phyloP scores from a whole-genome alignment of 2,329 filamentous ascomycete genomes.

The Colletotrichum noveboracense region DNA sequence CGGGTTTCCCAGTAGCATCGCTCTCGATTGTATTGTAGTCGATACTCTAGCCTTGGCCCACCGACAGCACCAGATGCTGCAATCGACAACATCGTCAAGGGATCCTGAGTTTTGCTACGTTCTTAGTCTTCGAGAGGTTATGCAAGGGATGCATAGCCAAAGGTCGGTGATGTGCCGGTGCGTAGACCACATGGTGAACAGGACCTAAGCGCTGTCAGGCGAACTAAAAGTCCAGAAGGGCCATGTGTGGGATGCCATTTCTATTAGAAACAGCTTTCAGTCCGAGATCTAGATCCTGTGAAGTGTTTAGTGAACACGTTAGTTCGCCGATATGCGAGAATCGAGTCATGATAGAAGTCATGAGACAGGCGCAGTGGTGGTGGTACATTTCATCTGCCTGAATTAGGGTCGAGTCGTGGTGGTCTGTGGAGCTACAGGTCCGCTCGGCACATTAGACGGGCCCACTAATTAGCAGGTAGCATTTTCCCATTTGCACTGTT shows the following conservation, averaged over 20 bases:
- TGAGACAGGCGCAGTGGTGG: neutral
- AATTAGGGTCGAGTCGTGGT: neutral
- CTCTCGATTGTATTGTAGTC: neutral
- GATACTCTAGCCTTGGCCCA: neutral
- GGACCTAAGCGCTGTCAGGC: neutral
- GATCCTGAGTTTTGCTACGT: neutral
- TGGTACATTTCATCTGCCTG: neutral
- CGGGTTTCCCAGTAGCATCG: neutral
- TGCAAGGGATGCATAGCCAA: neutral
- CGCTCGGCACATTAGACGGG: neutral
- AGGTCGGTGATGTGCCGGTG: neutral
- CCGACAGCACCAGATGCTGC: neutral
- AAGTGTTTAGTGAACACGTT: neutral
- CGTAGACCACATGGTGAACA: neutral
- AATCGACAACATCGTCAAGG: neutral
- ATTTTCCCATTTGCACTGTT: neutral
- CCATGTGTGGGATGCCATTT: neutral
- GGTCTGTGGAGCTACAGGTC: neutral
- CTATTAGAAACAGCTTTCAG: neutral
- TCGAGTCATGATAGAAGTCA: neutral
- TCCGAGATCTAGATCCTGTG: neutral
- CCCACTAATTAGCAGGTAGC: neutral
- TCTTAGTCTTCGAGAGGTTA: neutral
- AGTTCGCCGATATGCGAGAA: neutral
- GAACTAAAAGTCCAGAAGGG: neutral